Evolutionary conservation across 164 flowering plant genomes (phyloP), one percentile per base, ranked within the genome.

Genomic region (Umbilicus rupestris): DNA sequence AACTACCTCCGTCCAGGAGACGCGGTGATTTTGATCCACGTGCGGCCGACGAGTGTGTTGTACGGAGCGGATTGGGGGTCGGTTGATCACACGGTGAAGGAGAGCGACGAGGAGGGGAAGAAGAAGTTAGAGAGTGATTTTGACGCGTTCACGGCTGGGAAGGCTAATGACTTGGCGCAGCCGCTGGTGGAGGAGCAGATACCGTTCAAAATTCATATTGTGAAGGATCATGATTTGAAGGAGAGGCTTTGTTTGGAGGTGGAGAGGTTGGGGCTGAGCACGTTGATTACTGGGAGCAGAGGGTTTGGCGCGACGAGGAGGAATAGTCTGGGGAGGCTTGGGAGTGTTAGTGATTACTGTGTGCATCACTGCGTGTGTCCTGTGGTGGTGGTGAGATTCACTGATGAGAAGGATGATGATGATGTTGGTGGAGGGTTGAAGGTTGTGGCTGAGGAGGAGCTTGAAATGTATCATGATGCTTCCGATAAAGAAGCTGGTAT

Each of bases 61-160:
- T 85, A 85, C 74, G 93, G 93, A 28, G 93, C 90, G 37, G 90
- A 87, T 31, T 87, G 93, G 93, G 93, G 93, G 11, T 72, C 88
- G 59, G 62, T 77, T 17, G 83, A 84, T 69, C 42, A 75, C 63
- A 68, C 81, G 29, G 62, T 69, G 24, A 77, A 73, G 5, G 68
- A 20, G 2, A 55, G 19, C 2, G 58, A 55, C 28, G 60, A 55
- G 60, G 60, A 55, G 19, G 33, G 33, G 60, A 55, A 79, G 22
- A 76, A 74, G 79, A 81, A 75, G 75, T 73, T 85, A 2, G 90
- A 85, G 73, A 82, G 75, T 49, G 86, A 82, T 31, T 85, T 87
- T 69, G 92, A 85, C 44, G 63, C 73, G 24, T 76, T 87, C 66
- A 87, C 88, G 5, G 63, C 70, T 15, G 66, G 86, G 26, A 88